A percentile compares a stretch with the other conserved stretches of the same genome.
Conservation (phyloP, 352 stramenopile species). For the Phytophthora pistaciae region DNA sequence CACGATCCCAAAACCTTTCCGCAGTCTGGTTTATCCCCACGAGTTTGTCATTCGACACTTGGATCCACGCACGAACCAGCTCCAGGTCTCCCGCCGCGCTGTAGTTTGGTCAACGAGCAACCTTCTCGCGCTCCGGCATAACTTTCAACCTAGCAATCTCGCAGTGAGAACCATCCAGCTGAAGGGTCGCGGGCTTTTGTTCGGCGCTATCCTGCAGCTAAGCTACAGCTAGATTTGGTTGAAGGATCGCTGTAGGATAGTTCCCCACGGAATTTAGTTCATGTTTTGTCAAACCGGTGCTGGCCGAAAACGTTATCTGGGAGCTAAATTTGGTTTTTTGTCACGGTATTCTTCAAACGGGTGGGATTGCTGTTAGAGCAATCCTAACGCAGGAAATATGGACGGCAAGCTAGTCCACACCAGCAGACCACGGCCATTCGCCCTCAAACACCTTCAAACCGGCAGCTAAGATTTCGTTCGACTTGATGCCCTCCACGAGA, state of each 20-base stretch:
- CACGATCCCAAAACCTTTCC: not conserved
- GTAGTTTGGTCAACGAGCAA: not conserved
- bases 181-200: not conserved
- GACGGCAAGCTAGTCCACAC: no score
- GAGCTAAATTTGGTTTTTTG: not conserved
- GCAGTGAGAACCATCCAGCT: not conserved
- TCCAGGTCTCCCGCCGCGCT: not conserved
- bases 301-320: not conserved
- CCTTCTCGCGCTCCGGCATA: not conserved
- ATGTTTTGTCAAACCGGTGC: not conserved
- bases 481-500: no score
- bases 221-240: not conserved
- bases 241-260: not conserved
- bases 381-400: no score
- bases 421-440: no score
- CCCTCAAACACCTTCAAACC: no score
- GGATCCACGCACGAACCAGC: not conserved
- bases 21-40: not conserved
- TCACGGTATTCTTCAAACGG: not conserved
- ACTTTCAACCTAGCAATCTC: not conserved
- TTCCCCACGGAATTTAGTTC: not conserved
- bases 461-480: no score
- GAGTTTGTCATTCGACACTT: not conserved
- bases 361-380: not conserved
- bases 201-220: not conserved